These are phyloP conservation scores for Blastobotrys niveus DNA, from an alignment of 1,139 yeast genomes.

Conservation along the genomic window DNA sequence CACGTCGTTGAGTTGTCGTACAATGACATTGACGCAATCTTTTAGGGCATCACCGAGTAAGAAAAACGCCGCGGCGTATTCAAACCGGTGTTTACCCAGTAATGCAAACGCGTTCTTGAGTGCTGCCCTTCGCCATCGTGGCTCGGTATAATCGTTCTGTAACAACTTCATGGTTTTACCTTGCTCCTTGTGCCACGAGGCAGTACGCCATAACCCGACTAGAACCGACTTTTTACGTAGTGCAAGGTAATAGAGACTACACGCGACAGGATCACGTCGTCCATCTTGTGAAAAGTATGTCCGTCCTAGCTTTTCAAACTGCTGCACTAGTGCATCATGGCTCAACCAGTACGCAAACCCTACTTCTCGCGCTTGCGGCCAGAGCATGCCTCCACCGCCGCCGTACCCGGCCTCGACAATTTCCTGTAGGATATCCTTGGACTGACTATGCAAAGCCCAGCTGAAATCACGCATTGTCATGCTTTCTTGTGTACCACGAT, in stretches of 20 bases:
- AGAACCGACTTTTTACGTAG: conserved; percentile 70
- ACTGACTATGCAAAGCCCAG: conserved; percentile 85
- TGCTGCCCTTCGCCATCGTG: conserved; percentile 85
- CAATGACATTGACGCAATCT: conserved; percentile 72
- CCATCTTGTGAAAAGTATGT: conserved; percentile 35
- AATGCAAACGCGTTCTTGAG: conserved; percentile 87
- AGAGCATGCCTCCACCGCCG: conserved; percentile 36
- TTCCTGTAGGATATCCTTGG: conserved; percentile 59
- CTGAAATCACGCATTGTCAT: conserved; percentile 74
- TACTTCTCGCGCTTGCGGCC: conserved; percentile 56
- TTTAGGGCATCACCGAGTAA: conserved; percentile 68
- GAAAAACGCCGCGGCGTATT: conserved; percentile 88
- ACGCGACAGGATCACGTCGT: conserved; percentile 65
- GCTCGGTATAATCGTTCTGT: conserved; percentile 63
- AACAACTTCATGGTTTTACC: conserved; percentile 73
- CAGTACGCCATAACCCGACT: conserved; percentile 75
- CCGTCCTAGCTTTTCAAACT: conserved; percentile 64
- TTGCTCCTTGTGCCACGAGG: conserved; percentile 73
- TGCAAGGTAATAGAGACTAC: conserved; percentile 74
- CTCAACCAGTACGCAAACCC: conserved; percentile 74
- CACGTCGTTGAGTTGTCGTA: conserved; percentile 59
- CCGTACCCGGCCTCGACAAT: conserved; percentile 43
- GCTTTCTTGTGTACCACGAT: conserved; percentile 42
- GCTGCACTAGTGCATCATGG: conserved; percentile 43
- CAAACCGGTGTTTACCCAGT: conserved; percentile 76